Evolutionary conservation across 495 filamentous ascomycete genomes (phyloP), one percentile per base, ranked within the genome.

Genomic region (Aspergillus ellipticus): DNA sequence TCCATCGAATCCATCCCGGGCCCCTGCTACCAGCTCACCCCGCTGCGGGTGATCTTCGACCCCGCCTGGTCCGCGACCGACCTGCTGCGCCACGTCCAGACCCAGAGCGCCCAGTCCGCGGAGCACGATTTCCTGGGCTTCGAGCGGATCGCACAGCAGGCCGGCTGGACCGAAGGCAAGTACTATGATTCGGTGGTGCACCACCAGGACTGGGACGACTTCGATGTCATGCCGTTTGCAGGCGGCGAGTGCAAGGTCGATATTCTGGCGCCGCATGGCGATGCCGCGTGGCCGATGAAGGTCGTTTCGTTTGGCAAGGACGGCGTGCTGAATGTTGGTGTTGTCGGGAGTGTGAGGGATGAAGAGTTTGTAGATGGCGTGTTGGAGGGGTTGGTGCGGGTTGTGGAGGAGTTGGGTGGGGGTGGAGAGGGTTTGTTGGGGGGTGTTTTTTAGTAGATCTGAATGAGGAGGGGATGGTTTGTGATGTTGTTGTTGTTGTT

Each of bases 221-320:
- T 74, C 47, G 72, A 76, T 51, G 64, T 57, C n/a, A 73, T 76
- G 73, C 65, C 70, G 24, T 76, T 76, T 50, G 70, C 66, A 0
- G 70, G 60, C 3, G 56, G 60, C 0, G 56, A 42, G 26, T 70
- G 67, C 51, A 63, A 58, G 48, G 70, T 76, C 17, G 71, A 74
- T 29, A 72, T 73, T n/a, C 42, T 56, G 13, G 72, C 67, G 11
- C 73, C 73, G 0, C 63, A 74, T 57, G 71, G 73, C 0, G 73
- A 75, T 59, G 60, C 71, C 1, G 61, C 71, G 10, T 58, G 63
- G 47, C 73, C 73, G 1, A 28, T 74, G 26, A 75, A 75, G 60
- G 63, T 64, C 26, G 73, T 75, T n/a, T 74, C 73, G 15, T 74
- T 69, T 50, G 54, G 69, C 1, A 53, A 54, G n/a, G 66, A 49